These are phyloP conservation scores for Cymbidium sinense DNA, from an alignment of 106 monocot genomes.

Conservation along the genomic window DNA sequence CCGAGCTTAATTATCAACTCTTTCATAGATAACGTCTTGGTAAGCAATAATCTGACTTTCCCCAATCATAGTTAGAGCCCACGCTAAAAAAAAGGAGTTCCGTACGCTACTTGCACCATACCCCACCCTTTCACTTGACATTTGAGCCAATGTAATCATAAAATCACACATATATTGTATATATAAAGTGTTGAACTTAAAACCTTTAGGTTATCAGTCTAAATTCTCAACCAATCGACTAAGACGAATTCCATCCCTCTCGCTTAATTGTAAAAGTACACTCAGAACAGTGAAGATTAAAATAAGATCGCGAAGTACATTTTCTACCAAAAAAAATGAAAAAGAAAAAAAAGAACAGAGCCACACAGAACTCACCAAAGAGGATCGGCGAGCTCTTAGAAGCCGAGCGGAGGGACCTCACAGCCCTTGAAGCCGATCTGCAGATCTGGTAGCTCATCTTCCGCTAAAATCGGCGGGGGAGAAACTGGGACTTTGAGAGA, in stretches of 20 bases:
- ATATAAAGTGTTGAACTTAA: too few species aligned
- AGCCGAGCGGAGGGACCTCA: slow-evolving; percentile 36
- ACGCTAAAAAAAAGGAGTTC: neutral
- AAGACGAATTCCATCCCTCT: too few species aligned
- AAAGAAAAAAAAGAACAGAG: neutral
- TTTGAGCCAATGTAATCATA: too few species aligned
- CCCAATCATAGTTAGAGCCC: too few species aligned
- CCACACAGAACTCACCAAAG: slow-evolving; percentile 14
- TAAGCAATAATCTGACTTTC: too few species aligned
- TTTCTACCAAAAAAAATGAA: neutral
- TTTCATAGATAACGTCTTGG: too few species aligned
- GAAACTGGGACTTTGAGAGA: neutral
- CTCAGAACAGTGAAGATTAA: neutral
- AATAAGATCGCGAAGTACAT: neutral
- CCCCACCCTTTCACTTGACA: neutral
- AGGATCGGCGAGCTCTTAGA: slow-evolving; percentile 27
- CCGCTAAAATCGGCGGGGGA: neutral
- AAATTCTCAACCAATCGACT: too few species aligned
- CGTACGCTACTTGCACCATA: neutral
- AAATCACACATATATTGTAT: too few species aligned
- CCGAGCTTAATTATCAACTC: too few species aligned
- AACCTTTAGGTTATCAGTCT: too few species aligned
- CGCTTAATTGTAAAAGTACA: too few species aligned
- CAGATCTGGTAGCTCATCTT: slow-evolving; percentile 45
- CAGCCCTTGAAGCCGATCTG: slow-evolving; percentile 41